phyloP scores from a whole-genome alignment of 169 alveolate species.

The Eimeria acervulina region DNA sequence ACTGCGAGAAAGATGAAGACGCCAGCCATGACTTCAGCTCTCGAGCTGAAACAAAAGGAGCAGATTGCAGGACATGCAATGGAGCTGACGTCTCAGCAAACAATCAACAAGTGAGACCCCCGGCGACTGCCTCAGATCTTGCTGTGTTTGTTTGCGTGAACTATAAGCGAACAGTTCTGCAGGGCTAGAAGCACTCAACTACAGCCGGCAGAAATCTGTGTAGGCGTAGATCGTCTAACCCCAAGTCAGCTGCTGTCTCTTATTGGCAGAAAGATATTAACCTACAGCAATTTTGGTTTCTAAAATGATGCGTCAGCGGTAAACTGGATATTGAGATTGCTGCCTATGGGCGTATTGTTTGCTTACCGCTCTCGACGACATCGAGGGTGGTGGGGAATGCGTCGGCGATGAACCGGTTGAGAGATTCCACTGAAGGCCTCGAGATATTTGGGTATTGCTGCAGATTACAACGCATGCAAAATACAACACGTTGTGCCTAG shows the following conservation, averaged over 20 bases:
- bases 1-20: slow-evolving; percentile 47
- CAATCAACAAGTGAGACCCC: not conserved
- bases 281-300: not conserved
- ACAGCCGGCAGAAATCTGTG: not conserved
- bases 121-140: not conserved
- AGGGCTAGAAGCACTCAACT: not conserved
- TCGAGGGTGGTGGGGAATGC: slow-evolving; percentile 69
- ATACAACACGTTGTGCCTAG: not conserved
- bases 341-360: not conserved
- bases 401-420: slow-evolving; percentile 68
- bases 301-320: not conserved
- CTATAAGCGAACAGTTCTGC: not conserved
- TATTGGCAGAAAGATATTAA: not conserved
- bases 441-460: slow-evolving; percentile 73
- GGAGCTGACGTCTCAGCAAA: not conserved
- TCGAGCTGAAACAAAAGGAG: slow-evolving; percentile 13
- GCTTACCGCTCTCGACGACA: slow-evolving; percentile 45
- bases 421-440: slow-evolving; percentile 71
- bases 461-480: not conserved
- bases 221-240: not conserved
- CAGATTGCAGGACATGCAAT: not conserved
- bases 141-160: not conserved
- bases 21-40: slow-evolving; percentile 57
- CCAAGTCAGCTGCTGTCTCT: not conserved
- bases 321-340: not conserved